Evolutionary conservation across 352 stramenopile genomes (phyloP).

Genomic region (Pythium aquatile): DNA sequence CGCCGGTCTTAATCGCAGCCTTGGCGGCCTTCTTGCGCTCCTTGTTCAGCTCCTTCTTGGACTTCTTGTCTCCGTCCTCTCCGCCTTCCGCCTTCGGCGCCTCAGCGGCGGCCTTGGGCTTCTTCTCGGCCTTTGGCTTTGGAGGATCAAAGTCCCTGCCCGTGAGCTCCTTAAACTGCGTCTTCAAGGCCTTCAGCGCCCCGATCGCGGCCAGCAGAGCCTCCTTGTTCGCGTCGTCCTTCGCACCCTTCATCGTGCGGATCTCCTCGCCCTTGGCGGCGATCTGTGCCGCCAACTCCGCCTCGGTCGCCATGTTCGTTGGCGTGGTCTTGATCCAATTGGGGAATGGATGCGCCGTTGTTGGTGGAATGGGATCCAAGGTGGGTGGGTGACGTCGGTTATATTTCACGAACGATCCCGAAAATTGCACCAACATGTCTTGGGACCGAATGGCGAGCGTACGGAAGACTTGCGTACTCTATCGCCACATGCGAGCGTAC

Average conservation of each 20-base stretch:
- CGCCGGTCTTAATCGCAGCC: conserved; percentile 59
- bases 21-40: conserved; percentile 87
- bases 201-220: conserved; percentile 51
- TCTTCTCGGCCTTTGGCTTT: conserved; percentile 69
- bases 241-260: conserved; percentile 61
- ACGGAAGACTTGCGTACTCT: conserved; percentile 3
- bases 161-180: conserved; percentile 72
- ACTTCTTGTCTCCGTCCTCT: conserved; percentile 65
- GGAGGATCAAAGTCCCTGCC: conserved; percentile 71
- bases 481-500: conserved; percentile 23
- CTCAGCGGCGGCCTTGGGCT: conserved; percentile 29
- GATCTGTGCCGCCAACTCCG: conserved; percentile 57
- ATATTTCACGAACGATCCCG: neutral
- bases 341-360: neutral
- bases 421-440: neutral
- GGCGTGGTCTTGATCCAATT: conserved; percentile 10
- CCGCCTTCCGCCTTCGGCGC: conserved; percentile 6
- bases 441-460: conserved; percentile 14
- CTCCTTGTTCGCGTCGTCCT: conserved; percentile 49
- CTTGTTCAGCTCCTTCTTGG: conserved; percentile 89
- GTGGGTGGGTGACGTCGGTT: neutral
- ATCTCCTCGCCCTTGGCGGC: conserved; percentile 68
- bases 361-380: conserved; percentile 1
- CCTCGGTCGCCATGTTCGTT: conserved; percentile 40
- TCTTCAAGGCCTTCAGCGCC: conserved; percentile 68